Percentiles rank a stretch among this genome's conserved stretches.
Conservation (phyloP, 2,329 filamentous ascomycete genomes). For the Thermothelomyces thermophilus region DNA sequence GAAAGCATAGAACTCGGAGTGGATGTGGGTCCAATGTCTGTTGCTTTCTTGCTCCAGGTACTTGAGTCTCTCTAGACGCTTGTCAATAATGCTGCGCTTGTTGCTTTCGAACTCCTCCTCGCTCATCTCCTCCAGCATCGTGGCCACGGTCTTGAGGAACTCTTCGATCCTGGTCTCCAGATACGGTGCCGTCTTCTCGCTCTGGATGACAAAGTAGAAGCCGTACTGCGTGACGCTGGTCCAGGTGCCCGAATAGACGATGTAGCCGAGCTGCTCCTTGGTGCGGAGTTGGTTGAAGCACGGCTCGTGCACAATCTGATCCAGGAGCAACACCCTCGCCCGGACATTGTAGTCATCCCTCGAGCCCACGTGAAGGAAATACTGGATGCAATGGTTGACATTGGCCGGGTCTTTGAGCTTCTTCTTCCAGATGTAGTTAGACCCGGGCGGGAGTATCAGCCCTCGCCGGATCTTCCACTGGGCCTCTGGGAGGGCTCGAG, state of each 20-base stretch:
- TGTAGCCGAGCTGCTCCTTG: slow-evolving; percentile 95
- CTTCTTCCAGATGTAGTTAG: slow-evolving; percentile 78
- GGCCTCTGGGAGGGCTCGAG: slow-evolving; percentile 62
- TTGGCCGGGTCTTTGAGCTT: slow-evolving; percentile 80
- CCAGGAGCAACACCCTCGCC: slow-evolving; percentile 72
- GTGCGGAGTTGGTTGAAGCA: slow-evolving; percentile 92
- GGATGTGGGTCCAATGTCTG: slow-evolving; percentile 79
- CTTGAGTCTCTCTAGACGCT: slow-evolving; percentile 83
- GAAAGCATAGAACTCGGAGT: slow-evolving; percentile 84
- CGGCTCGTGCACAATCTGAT: slow-evolving; percentile 88
- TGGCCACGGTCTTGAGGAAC: slow-evolving; percentile 65
- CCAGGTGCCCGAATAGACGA: slow-evolving; percentile 78
- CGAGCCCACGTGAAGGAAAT: slow-evolving; percentile 64
- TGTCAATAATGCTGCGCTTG: slow-evolving; percentile 82
- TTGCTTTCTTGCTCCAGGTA: slow-evolving; percentile 80
- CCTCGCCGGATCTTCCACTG: slow-evolving; percentile 78
- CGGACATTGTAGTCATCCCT: slow-evolving; percentile 62
- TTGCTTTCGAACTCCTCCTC: slow-evolving; percentile 82
- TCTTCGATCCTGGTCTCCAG: slow-evolving; percentile 81
- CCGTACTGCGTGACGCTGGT: slow-evolving; percentile 71
- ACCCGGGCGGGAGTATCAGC: slow-evolving; percentile 68
- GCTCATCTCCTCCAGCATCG: slow-evolving; percentile 66
- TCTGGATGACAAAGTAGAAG: slow-evolving; percentile 88
- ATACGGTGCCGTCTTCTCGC: slow-evolving; percentile 76
- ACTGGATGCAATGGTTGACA: slow-evolving; percentile 80